Conservation (phyloP, 495 filamentous ascomycete genomes). For the Terfezia boudieri region DNA sequence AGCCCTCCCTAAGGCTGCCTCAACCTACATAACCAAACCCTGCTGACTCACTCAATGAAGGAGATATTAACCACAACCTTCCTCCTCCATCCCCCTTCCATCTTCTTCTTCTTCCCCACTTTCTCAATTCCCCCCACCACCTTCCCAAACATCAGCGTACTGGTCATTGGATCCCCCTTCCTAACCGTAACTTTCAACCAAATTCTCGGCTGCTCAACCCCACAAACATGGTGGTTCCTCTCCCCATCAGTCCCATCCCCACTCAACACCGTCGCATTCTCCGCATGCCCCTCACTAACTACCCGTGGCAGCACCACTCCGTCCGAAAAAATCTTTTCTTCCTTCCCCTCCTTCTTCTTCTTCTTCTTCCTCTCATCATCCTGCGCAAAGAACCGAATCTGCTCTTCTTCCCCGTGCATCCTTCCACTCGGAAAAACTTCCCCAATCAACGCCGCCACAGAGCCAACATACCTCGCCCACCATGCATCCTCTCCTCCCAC, state of each 20-base stretch:
- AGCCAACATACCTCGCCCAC: constrained; percentile 42
- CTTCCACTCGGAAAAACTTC: constrained; percentile 22
- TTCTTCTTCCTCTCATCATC: constrained; percentile 4
- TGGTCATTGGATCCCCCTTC: constrained; percentile 9
- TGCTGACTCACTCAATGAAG: background rate
- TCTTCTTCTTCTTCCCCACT: constrained; percentile 41
- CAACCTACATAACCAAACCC: background rate
- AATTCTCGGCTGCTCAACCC: background rate
- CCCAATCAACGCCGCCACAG: constrained; percentile 28
- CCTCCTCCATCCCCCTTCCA: constrained; percentile 20
- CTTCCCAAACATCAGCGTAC: constrained; percentile 18
- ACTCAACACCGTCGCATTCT: too few species aligned
- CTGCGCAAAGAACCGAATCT: constrained; percentile 12
- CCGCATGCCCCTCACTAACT: too few species aligned
- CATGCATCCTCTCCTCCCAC: constrained; percentile 28
- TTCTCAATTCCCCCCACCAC: constrained; percentile 28
- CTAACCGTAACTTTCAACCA: constrained; percentile 15
- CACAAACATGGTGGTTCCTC: background rate
- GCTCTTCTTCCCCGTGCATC: constrained; percentile 9
- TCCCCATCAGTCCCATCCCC: too few species aligned
- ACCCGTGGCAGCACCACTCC: too few species aligned
- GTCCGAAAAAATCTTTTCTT: background rate
- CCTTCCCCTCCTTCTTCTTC: background rate
- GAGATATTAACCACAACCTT: constrained; percentile 7
- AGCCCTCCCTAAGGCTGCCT: background rate